phyloP scores from a whole-genome alignment of 768 basidiomycete genomes.

The Mrakia frigida region DNA sequence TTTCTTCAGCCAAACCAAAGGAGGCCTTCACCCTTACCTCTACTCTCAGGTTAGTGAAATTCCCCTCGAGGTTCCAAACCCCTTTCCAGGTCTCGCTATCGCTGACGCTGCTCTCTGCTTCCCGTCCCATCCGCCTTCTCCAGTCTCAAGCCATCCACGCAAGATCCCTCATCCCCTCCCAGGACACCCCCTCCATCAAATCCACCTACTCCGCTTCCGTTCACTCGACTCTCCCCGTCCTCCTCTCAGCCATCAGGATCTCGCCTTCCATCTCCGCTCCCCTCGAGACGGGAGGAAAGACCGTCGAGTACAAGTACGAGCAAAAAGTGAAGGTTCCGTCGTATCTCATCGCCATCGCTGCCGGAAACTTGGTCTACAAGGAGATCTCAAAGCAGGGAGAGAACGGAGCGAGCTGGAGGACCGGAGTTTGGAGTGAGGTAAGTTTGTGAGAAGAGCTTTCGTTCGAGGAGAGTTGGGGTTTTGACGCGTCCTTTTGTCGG shows the following conservation, averaged over 20 bases:
- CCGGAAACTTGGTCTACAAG: conserved; percentile 69
- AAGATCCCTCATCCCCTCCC: conserved; percentile 68
- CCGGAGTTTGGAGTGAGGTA: conserved; percentile 83
- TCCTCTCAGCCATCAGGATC: conserved; percentile 74
- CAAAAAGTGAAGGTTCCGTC: conserved; percentile 81
- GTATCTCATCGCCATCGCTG: conserved; percentile 87
- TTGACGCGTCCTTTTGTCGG: neutral
- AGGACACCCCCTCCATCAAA: conserved; percentile 85
- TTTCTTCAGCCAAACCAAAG: conserved; percentile 68
- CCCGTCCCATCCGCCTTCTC: no score
- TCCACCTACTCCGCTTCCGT: conserved; percentile 82
- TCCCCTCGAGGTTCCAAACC: no score
- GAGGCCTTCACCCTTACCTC: conserved; percentile 74
- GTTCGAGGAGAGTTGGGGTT: neutral
- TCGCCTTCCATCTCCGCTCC: conserved; percentile 61
- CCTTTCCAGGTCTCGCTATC: no score
- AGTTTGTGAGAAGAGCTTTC: conserved; percentile 5
- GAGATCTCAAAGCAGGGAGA: conserved; percentile 45
- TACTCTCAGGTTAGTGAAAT: conserved; percentile 65
- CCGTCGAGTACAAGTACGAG: conserved; percentile 30
- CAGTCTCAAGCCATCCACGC: conserved; percentile 87
- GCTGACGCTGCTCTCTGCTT: no score
- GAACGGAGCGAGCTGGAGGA: conserved; percentile 66
- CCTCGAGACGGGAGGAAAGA: neutral
- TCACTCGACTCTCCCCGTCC: conserved; percentile 69